Percentiles rank a stretch among this genome's conserved stretches.
phyloP scores from a whole-genome alignment of 2,329 filamentous ascomycete species.

The Colletotrichum lindemuthianum region DNA sequence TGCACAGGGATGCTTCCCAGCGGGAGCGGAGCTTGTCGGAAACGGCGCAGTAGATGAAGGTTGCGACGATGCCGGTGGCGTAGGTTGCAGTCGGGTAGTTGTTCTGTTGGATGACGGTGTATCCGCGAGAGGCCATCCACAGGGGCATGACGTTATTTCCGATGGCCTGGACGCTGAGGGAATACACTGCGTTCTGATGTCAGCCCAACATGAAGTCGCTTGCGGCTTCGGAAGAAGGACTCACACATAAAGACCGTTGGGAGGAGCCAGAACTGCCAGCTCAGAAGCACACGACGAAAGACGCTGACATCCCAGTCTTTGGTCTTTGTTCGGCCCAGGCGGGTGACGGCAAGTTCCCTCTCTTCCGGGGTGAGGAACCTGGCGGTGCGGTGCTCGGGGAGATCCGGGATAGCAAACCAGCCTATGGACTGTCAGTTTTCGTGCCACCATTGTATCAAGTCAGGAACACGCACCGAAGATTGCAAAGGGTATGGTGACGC shows the following conservation, averaged over 20 bases:
- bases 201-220: neutral
- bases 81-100: constrained; percentile 55
- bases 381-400: constrained; percentile 52
- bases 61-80: constrained; percentile 53
- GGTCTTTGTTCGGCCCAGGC: constrained; percentile 44
- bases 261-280: constrained; percentile 58
- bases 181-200: constrained; percentile 45
- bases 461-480: constrained; percentile 45
- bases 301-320: constrained; percentile 31
- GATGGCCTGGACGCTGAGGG: constrained; percentile 53
- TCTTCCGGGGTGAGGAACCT: constrained; percentile 50
- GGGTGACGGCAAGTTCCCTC: constrained; percentile 48
- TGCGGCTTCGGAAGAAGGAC: constrained; percentile 6
- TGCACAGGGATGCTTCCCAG: constrained; percentile 54
- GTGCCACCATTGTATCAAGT: too few relatives aligned
- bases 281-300: constrained; percentile 40
- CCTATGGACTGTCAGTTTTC: constrained; percentile 40
- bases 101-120: constrained; percentile 54
- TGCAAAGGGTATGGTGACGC: constrained; percentile 53
- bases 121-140: constrained; percentile 56
- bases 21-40: constrained; percentile 54
- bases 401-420: constrained; percentile 55
- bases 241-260: constrained; percentile 56
- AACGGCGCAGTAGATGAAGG: constrained; percentile 51
- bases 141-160: constrained; percentile 56